Evolutionary conservation across 257 asterid genomes (phyloP), one percentile per base, ranked within the genome.

Genomic region (Przewalskia tangutica): DNA sequence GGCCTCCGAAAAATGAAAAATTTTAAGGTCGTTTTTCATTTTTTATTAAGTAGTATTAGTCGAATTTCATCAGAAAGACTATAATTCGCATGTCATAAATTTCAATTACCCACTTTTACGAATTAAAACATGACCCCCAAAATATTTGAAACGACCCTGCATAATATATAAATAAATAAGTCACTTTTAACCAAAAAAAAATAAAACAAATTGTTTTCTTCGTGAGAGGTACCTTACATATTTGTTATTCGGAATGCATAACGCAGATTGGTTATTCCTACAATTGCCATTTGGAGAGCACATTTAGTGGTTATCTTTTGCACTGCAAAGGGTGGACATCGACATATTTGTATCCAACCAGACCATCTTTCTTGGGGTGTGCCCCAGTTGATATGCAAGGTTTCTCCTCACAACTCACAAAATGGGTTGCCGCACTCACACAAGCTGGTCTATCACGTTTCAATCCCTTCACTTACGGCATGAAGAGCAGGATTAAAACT

Each of bases 241-340:
- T 42, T 42, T 42, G 48, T 42, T 42, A 42, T 8, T 42, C 48
- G 6, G 13, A 51, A 40, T 12, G 3, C 70, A 6, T 38, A 81
- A 7, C 20, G 51, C 92, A 94, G 98, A 88, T 92, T 1, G 98
- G 98, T 11, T 94, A 92, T 81, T 89, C 94, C 0, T 94, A 94
- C 55, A 91, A 86, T 6, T 80, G 93, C 68, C 77, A 92, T 82
- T 73, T 92, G 82, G 97, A 92, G 88, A 91, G 94, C 87, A 84
- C 97, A 6, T 40, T 79, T 18, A 79, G 73, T 36, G 75, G 83
- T 36, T 64, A 58, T 50, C 77, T 59, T 40, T 65, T 80, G 46
- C 83, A 80, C 18, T 80, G 83, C 60, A 62, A 80, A 20, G 83
- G 83, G n/a, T 80, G 83, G 83, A 62, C 17, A 18, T 80, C 83